Conservation (phyloP, 1,139 yeast species). For the Pneumocystis oryctolagi region DNA sequence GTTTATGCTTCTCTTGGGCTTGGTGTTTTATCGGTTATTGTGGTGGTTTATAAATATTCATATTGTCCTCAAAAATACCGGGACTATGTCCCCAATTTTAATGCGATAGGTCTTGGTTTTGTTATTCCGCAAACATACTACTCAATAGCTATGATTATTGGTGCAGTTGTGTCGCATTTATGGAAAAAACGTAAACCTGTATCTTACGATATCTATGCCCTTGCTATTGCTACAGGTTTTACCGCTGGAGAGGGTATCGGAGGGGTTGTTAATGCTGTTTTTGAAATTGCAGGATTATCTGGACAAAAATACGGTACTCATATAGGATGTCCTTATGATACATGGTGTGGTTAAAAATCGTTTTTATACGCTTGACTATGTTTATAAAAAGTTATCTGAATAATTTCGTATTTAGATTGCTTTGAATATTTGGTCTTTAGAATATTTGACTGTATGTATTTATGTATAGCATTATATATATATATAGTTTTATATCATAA, state of each 20-base stretch:
- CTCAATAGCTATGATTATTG: slow-evolving; percentile 11
- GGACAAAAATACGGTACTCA: slow-evolving; percentile 7
- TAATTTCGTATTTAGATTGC: neutral
- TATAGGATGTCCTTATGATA: neutral
- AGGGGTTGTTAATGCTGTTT: slow-evolving; percentile 10
- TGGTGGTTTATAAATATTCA: slow-evolving; percentile 5
- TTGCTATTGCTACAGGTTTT: slow-evolving; percentile 10
- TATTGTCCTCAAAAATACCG: slow-evolving; percentile 6
- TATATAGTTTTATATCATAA: neutral
- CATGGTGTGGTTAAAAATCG: neutral
- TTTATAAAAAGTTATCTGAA: neutral
- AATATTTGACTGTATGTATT: neutral
- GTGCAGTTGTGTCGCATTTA: slow-evolving; percentile 8
- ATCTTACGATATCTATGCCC: slow-evolving; percentile 9
- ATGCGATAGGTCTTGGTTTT: slow-evolving; percentile 12
- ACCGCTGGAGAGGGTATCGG: slow-evolving; percentile 12
- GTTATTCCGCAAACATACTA: slow-evolving; percentile 11
- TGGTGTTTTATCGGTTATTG: slow-evolving; percentile 6
- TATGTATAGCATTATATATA: neutral
- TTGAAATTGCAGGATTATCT: slow-evolving; percentile 4
- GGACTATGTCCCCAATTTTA: slow-evolving; percentile 9
- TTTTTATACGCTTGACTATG: neutral
- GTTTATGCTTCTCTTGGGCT: slow-evolving; percentile 7
- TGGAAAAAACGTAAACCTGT: slow-evolving; percentile 8
- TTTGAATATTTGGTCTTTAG: neutral